These are phyloP conservation scores for Stemphylium vesicarium DNA, from an alignment of 2,329 filamentous ascomycete species.

Conservation along the genomic window DNA sequence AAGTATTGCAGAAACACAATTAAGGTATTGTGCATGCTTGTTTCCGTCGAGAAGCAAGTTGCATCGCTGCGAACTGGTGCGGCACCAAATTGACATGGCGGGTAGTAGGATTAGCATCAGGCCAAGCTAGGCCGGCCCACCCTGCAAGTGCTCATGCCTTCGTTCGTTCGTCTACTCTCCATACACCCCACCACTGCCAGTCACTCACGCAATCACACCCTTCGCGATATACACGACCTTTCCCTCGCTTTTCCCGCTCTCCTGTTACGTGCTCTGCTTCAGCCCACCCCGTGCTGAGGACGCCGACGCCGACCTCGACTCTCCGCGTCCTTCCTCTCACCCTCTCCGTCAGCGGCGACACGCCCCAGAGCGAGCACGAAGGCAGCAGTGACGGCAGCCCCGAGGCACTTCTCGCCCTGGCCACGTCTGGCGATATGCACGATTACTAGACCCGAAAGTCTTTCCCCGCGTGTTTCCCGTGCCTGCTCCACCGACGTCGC, in stretches of 20 bases:
- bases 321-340: background rate
- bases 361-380: slow-evolving; percentile 4
- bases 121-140: slow-evolving; percentile 12
- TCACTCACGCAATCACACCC: slow-evolving; percentile 2
- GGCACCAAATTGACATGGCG: slow-evolving; percentile 12
- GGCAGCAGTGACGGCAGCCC: background rate
- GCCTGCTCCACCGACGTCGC: slow-evolving; percentile 13
- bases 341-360: slow-evolving; percentile 12
- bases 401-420: slow-evolving; percentile 9
- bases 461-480: slow-evolving; percentile 10
- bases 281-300: background rate
- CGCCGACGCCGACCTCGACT: slow-evolving; percentile 1
- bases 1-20: background rate
- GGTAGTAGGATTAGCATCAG: slow-evolving; percentile 5
- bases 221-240: background rate
- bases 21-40: background rate
- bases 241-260: background rate
- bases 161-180: slow-evolving; percentile 8
- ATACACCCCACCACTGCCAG: slow-evolving; percentile 11
- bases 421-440: slow-evolving; percentile 20
- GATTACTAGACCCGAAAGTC: slow-evolving; percentile 5
- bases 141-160: slow-evolving; percentile 13
- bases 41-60: background rate
- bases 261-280: background rate
- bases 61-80: background rate